A percentile compares a stretch with the other conserved stretches of the same genome.
phyloP scores from a whole-genome alignment of 345 rosid species.

The Citrus hindsii region DNA sequence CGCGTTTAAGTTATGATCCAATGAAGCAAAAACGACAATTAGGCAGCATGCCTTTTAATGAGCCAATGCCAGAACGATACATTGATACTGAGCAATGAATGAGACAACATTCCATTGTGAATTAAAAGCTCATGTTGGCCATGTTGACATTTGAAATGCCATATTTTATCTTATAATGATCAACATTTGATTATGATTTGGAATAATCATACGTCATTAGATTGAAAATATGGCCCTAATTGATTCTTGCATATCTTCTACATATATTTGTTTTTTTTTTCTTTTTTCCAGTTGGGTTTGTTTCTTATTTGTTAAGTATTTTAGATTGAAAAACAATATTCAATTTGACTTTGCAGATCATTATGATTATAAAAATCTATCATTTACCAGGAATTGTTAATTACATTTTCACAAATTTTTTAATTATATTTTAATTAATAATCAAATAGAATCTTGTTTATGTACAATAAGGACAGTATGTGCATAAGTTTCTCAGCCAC shows the following conservation, averaged over 20 bases:
- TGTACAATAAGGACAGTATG: neutral
- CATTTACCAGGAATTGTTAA: neutral
- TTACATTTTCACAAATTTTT: neutral
- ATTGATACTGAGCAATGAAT: neutral
- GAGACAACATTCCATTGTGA: conserved; percentile 6
- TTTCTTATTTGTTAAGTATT: neutral
- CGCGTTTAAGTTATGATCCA: neutral
- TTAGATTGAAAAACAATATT: neutral
- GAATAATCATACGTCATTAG: conserved; percentile 3
- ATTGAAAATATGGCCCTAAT: conserved; percentile 9
- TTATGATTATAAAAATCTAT: neutral
- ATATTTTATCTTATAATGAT: neutral
- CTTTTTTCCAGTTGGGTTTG: neutral
- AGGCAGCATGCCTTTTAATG: neutral
- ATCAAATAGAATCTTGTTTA: neutral
- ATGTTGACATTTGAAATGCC: neutral
- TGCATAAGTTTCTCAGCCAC: neutral
- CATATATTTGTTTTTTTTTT: neutral
- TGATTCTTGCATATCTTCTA: conserved; percentile 3
- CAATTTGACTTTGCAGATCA: neutral
- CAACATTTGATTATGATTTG: conserved; percentile 7
- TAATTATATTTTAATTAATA: neutral
- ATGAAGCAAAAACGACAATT: neutral
- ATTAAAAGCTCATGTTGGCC: conserved; percentile 6
- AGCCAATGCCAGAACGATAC: conserved; percentile 22